Percentiles rank a stretch among this genome's conserved stretches.
Conservation (phyloP, 2,329 filamentous ascomycete genomes). For the Hortaea werneckii region DNA sequence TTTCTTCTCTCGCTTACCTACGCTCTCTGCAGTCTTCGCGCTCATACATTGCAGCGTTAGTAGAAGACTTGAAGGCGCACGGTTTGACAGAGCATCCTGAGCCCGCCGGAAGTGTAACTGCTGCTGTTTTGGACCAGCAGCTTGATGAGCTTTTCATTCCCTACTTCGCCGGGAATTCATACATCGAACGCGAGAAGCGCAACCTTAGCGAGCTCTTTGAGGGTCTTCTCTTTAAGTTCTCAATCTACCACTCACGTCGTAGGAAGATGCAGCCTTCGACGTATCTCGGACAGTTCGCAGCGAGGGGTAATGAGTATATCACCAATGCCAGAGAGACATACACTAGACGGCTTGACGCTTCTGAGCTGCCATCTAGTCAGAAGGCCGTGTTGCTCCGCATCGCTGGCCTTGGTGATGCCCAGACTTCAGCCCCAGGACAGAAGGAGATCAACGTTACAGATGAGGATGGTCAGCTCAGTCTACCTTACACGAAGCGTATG, state of each 20-base stretch:
- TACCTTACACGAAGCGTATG: conserved; percentile 93
- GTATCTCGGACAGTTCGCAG: conserved; percentile 85
- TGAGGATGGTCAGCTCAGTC: conserved; percentile 72
- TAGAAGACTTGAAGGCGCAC: conserved; percentile 89
- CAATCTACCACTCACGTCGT: conserved; percentile 79
- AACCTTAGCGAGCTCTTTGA: conserved; percentile 75
- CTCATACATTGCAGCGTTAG: conserved; percentile 73
- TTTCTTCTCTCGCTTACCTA: conserved; percentile 86
- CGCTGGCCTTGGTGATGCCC: conserved; percentile 65
- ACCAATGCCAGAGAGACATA: conserved; percentile 85
- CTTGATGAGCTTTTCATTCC: conserved; percentile 57
- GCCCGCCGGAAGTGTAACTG: conserved; percentile 74
- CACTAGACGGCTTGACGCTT: conserved; percentile 76
- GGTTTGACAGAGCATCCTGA: conserved; percentile 93
- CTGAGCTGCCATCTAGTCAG: conserved; percentile 77
- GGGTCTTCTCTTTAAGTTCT: conserved; percentile 90
- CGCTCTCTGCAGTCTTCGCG: conserved; percentile 83
- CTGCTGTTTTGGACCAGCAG: conserved; percentile 58
- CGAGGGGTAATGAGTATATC: conserved; percentile 80
- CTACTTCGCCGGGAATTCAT: conserved; percentile 55
- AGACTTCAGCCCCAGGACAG: conserved; percentile 29
- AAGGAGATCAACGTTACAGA: conserved; percentile 86
- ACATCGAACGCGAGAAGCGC: conserved; percentile 55
- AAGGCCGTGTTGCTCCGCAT: conserved; percentile 84
- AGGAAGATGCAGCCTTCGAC: conserved; percentile 61